phyloP scores from a whole-genome alignment of 768 basidiomycete genomes.

The Wakefieldia striispora region DNA sequence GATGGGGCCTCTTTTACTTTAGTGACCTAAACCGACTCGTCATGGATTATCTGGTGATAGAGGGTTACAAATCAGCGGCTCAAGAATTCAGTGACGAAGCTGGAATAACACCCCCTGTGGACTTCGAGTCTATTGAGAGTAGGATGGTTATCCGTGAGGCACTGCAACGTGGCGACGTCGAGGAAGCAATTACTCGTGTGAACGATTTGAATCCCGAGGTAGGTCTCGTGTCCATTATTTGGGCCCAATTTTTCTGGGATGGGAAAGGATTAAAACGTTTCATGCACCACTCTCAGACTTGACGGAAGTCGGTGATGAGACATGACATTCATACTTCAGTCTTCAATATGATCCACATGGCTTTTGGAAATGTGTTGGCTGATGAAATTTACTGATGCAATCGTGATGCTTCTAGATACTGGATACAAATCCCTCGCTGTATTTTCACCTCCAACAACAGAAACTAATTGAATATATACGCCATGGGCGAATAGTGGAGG shows the following conservation, averaged over 20 bases:
- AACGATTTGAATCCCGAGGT: conserved; percentile 98
- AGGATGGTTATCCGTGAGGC: conserved; percentile 94
- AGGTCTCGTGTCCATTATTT: conserved; percentile 34
- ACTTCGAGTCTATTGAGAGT: conserved; percentile 90
- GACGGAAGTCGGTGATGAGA: conserved; percentile 81
- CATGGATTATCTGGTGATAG: conserved; percentile 97
- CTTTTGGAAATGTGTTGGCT: not conserved
- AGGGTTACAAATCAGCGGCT: conserved; percentile 95
- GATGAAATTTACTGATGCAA: conserved; percentile 7
- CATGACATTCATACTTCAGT: conserved; percentile 79
- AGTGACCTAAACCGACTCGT: conserved; percentile 94
- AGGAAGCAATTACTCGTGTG: conserved; percentile 91
- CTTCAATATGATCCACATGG: conserved; percentile 80
- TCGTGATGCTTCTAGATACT: conserved; percentile 66
- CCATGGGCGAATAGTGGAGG: conserved; percentile 71
- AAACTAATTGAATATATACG: conserved; percentile 94
- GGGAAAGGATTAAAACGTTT: conserved; percentile 81
- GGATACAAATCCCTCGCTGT: conserved; percentile 90
- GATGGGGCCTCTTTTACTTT: conserved; percentile 19
- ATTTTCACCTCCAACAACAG: conserved; percentile 95
- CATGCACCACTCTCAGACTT: conserved; percentile 99
- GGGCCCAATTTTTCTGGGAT: not conserved
- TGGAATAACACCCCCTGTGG: conserved; percentile 68
- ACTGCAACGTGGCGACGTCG: conserved; percentile 89
- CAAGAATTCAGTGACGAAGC: conserved; percentile 94